Evolutionary conservation across 164 flowering plant species (phyloP), one percentile per base, ranked within the genome.

Genomic region (Vitis riparia): DNA sequence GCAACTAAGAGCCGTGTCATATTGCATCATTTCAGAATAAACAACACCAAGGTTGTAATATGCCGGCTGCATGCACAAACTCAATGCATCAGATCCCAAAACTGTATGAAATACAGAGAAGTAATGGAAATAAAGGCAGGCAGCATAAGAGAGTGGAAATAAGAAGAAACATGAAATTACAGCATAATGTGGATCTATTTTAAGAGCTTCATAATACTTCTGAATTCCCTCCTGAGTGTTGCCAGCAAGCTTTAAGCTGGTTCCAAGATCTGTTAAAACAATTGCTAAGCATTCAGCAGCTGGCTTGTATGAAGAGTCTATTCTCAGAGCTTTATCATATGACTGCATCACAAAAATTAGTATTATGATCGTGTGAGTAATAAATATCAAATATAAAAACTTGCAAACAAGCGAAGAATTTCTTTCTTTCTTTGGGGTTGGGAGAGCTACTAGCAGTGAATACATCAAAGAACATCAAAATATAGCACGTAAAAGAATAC

Each of bases 11-110:
- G 99, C 99, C 69, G 73, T 77, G 70, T 96, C 98, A 79, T 88
- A 93, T 86, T 96, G 97, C 94, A 89, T 87, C 95, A 96, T 79
- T 77, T 96, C 99, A 67, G 99, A 96, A 76, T 96, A 96, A 70
- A 96, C 98, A 71, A 96, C 99, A 66, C 99, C 99, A 76, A 96
- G 91, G 81, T 96, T 93, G 73, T 96, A 96, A 78, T 91, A 93
- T 70, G 99, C 99, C 75, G 98, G 99, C 99, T 96, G 97, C 88
- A 88, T 12, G 52, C 44, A 71, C 50, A 73, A 59, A 61, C 29
- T 16, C 32, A 73, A 53, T 11, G 56, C 30, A 75, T 56, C 62
- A 71, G 44, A 71, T 59, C 15, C 14, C 0, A 72, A 59, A 60
- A 60, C 57, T 51, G 11, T 9, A 19, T 3, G 16, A 9, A 65